These are phyloP conservation scores for Chlorella sp. DNA, from an alignment of 139 green algal species.

Conservation along the genomic window DNA sequence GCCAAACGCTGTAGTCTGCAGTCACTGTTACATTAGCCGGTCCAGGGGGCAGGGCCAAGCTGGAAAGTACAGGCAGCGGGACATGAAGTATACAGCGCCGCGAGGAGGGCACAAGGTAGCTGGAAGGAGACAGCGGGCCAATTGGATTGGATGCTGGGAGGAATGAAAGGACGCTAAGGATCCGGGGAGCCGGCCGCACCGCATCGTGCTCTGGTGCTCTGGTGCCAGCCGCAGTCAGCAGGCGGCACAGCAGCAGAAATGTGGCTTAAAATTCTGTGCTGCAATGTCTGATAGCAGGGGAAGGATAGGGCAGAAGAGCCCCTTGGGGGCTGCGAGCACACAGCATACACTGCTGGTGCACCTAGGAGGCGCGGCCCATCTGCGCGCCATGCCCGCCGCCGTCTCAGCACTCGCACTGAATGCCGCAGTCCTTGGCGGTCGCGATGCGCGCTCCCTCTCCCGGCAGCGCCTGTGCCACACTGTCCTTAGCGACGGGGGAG, in stretches of 20 bases:
- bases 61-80: neutral
- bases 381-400: too few species aligned
- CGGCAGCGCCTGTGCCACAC: conserved; percentile 19
- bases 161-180: neutral
- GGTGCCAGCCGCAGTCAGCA: too few species aligned
- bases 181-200: too few species aligned
- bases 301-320: too few species aligned
- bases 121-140: neutral
- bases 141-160: neutral
- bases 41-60: neutral
- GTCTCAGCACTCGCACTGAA: conserved; percentile 16
- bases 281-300: too few species aligned
- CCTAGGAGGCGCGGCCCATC: too few species aligned
- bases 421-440: conserved; percentile 28
- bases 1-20: neutral
- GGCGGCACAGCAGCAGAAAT: too few species aligned
- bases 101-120: neutral
- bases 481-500: neutral
- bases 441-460: conserved; percentile 3
- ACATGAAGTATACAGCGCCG: neutral
- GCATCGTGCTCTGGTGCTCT: too few species aligned
- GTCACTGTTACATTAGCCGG: neutral
- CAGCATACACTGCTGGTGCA: too few species aligned
- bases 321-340: too few species aligned
- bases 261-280: too few species aligned